phyloP scores from a whole-genome alignment of 2,329 filamentous ascomycete genomes.

The Scedosporium aurantiacum region DNA sequence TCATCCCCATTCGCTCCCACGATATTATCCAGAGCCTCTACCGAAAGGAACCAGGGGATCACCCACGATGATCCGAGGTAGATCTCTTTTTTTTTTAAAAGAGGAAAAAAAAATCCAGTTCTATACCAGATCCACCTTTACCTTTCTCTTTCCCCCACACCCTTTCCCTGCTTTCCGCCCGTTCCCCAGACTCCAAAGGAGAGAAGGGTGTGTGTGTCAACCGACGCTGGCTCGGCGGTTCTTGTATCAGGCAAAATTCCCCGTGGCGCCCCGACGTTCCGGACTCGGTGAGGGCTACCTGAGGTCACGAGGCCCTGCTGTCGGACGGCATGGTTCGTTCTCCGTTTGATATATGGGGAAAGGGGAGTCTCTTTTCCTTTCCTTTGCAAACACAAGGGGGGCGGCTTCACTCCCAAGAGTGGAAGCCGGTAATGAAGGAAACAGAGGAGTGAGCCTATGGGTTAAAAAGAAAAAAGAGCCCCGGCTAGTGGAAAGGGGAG shows the following conservation, averaged over 20 bases:
- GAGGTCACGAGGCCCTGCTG: neutral
- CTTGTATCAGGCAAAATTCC: neutral
- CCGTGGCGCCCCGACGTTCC: neutral
- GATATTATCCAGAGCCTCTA: neutral
- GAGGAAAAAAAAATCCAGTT: too few species aligned
- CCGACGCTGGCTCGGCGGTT: neutral
- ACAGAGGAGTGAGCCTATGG: too few species aligned
- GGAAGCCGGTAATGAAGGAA: too few species aligned
- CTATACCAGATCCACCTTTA: neutral
- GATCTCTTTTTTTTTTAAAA: too few species aligned
- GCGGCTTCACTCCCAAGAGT: neutral
- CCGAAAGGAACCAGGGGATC: neutral
- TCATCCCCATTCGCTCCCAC: neutral
- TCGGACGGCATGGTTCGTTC: neutral
- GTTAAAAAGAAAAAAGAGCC: too few species aligned
- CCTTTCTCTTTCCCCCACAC: neutral
- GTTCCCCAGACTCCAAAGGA: neutral
- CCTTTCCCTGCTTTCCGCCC: neutral
- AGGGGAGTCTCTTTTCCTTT: neutral
- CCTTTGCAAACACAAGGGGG: neutral
- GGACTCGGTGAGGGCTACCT: neutral
- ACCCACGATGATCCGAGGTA: neutral
- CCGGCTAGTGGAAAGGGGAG: neutral
- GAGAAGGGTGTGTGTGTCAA: neutral
- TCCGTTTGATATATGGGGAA: too few species aligned